Conservation (phyloP, 2,329 filamentous ascomycete species). For the Monosporascus ibericus region DNA sequence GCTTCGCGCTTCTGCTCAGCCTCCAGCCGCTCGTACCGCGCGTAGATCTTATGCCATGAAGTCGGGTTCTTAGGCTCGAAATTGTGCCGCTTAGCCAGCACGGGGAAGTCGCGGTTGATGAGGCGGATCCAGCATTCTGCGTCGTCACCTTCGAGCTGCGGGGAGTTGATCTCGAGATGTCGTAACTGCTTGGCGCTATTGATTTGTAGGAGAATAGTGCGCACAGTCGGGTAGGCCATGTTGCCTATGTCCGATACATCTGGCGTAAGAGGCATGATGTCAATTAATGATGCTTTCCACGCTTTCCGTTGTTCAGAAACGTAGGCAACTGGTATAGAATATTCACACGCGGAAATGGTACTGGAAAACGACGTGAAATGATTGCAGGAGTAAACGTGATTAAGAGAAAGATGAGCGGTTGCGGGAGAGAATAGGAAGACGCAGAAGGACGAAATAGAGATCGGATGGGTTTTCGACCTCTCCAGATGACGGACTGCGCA, state of each 20-base stretch:
- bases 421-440: not conserved
- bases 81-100: constrained; percentile 54
- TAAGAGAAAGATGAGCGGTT: not conserved
- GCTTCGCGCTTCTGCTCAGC: constrained; percentile 51
- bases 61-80: constrained; percentile 59
- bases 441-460: not conserved
- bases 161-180: constrained; percentile 66
- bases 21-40: constrained; percentile 57
- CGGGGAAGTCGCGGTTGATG: constrained; percentile 70
- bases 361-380: too few species aligned
- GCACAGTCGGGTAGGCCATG: constrained; percentile 60
- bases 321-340: too few species aligned
- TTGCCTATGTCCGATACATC: constrained; percentile 65
- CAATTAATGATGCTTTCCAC: not conserved
- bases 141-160: constrained; percentile 66
- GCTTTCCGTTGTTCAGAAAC: not conserved
- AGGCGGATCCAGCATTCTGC: constrained; percentile 72
- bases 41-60: constrained; percentile 75
- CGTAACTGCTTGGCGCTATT: constrained; percentile 70
- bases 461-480: not conserved
- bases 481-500: not conserved
- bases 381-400: too few species aligned
- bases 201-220: constrained; percentile 64
- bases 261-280: constrained; percentile 21
- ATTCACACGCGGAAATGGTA: not conserved